These are phyloP conservation scores for Gracilaria domingensis DNA, from an alignment of 23 red algal genomes.

Conservation along the genomic window DNA sequence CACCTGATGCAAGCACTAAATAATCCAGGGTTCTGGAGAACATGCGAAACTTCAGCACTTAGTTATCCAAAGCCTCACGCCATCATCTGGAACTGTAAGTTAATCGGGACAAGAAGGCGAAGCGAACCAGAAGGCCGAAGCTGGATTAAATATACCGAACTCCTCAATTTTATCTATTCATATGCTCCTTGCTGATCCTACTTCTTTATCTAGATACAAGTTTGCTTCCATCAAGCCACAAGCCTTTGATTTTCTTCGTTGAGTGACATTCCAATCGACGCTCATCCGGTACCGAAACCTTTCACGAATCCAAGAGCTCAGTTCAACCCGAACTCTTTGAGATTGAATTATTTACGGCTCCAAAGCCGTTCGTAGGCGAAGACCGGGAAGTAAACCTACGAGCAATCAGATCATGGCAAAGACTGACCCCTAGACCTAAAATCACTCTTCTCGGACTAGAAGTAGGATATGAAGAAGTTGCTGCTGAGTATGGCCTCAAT, in stretches of 20 bases:
- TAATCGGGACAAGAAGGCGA: neutral
- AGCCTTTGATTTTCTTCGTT: neutral
- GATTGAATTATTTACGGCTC: constrained; percentile 89
- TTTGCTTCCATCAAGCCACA: neutral
- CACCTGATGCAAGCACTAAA: neutral
- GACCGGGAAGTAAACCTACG: constrained; percentile 76
- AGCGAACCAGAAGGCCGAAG: neutral
- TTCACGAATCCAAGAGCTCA: neutral
- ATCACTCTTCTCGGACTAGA: constrained; percentile 82
- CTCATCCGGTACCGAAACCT: neutral
- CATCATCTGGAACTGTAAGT: neutral
- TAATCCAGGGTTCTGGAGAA: neutral
- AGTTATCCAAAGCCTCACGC: neutral
- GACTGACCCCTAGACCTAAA: constrained; percentile 76
- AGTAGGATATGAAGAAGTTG: constrained; percentile 79
- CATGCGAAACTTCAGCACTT: neutral
- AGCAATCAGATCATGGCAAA: constrained; percentile 89
- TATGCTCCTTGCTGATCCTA: neutral
- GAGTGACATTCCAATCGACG: neutral
- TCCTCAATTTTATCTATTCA: constrained; percentile 5
- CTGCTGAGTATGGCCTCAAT: constrained; percentile 63
- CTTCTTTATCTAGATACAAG: constrained; percentile 14
- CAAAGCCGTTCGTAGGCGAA: constrained; percentile 90
- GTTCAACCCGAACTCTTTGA: neutral
- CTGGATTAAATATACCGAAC: neutral